Percentiles rank a stretch among this genome's conserved stretches.
These are phyloP conservation scores for Cryptosporidium canis DNA, from an alignment of 169 alveolate species.

Conservation along the genomic window DNA sequence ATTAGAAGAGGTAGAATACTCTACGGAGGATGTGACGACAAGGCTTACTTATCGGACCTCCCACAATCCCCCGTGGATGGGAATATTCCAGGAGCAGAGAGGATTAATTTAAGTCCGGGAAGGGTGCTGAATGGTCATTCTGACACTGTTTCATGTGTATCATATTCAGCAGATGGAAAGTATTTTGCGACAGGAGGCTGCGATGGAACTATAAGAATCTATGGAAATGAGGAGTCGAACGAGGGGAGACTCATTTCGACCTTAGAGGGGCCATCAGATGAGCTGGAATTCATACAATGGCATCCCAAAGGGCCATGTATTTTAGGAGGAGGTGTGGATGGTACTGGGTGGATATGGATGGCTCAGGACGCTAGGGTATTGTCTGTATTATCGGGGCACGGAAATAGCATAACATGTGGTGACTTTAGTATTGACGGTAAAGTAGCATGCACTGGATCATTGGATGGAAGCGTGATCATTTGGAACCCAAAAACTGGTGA, in stretches of 20 bases:
- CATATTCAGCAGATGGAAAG: constrained; percentile 72
- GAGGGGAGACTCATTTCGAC: constrained; percentile 18
- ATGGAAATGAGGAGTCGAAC: constrained; percentile 25
- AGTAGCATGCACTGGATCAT: constrained; percentile 68
- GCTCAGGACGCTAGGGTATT: constrained; percentile 72
- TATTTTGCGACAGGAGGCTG: constrained; percentile 74
- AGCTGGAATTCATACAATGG: constrained; percentile 73
- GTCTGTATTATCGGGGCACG: constrained; percentile 71
- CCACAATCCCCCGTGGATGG: background rate
- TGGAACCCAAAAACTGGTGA: constrained; percentile 74
- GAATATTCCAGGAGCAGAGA: background rate
- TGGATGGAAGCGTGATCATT: constrained; percentile 72
- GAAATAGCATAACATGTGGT: constrained; percentile 73
- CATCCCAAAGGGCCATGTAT: constrained; percentile 74
- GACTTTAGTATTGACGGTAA: constrained; percentile 72
- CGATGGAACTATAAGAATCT: constrained; percentile 70
- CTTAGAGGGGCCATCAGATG: constrained; percentile 76
- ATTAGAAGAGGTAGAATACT: constrained; percentile 12
- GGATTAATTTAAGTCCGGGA: background rate
- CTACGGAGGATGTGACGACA: constrained; percentile 71
- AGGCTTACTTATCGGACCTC: constrained; percentile 40
- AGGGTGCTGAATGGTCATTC: constrained; percentile 47
- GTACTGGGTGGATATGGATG: constrained; percentile 76
- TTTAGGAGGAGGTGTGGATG: constrained; percentile 70
- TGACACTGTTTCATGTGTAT: constrained; percentile 71